These are phyloP conservation scores for Filosporella fistucella DNA, from an alignment of 495 filamentous ascomycete genomes.

Conservation along the genomic window DNA sequence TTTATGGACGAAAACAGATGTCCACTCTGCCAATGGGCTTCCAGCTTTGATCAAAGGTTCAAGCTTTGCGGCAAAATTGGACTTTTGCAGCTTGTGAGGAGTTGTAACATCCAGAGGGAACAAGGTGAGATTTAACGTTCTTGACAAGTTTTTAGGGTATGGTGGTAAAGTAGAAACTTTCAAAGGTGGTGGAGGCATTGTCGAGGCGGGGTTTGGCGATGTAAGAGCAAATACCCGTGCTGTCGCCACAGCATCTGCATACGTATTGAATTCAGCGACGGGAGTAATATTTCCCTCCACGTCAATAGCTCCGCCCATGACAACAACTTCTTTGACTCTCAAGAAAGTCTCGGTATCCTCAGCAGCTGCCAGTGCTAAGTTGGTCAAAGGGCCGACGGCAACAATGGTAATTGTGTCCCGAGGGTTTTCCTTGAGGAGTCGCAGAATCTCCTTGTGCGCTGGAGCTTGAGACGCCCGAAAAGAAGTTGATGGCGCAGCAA, in stretches of 20 bases:
- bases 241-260: slow-evolving; percentile 77
- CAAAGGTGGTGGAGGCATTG: slow-evolving; percentile 58
- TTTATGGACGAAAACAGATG: slow-evolving; percentile 66
- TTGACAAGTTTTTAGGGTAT: slow-evolving; percentile 64
- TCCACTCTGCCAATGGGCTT: slow-evolving; percentile 83
- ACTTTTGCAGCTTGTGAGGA: slow-evolving; percentile 60
- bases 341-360: slow-evolving; percentile 84
- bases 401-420: slow-evolving; percentile 83
- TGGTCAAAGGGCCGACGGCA: slow-evolving; percentile 86
- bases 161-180: slow-evolving; percentile 45
- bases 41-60: slow-evolving; percentile 41
- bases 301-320: slow-evolving; percentile 94
- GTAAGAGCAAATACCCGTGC: slow-evolving; percentile 89
- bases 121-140: slow-evolving; percentile 65
- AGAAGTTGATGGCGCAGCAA: slow-evolving; percentile 35
- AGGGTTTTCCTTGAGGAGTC: slow-evolving; percentile 70
- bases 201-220: slow-evolving; percentile 62
- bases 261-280: slow-evolving; percentile 78
- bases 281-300: slow-evolving; percentile 78
- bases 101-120: slow-evolving; percentile 91
- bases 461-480: slow-evolving; percentile 70
- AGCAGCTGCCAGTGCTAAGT: slow-evolving; percentile 81
- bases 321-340: slow-evolving; percentile 79
- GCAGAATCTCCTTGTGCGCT: slow-evolving; percentile 82
- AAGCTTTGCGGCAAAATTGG: slow-evolving; percentile 53